A percentile compares a stretch with the other conserved stretches of the same genome.
phyloP scores from a whole-genome alignment of 1,284 basidiomycete species.

The Earliella scabrosa region DNA sequence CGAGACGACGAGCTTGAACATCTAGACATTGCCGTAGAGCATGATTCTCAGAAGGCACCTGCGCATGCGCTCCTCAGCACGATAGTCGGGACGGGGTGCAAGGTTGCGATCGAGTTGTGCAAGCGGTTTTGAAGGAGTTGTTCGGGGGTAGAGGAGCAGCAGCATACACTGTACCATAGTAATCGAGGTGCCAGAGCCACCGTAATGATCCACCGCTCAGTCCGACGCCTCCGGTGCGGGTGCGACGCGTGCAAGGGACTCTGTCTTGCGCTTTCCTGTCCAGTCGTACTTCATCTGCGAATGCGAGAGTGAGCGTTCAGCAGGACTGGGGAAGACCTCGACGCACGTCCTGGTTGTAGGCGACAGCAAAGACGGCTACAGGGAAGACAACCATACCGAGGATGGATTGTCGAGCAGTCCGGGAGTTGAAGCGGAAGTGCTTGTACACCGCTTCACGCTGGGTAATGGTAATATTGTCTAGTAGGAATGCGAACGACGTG shows the following conservation, averaged over 20 bases:
- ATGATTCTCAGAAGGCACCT: constrained; percentile 90
- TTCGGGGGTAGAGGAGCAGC: constrained; percentile 3
- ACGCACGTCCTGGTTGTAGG: constrained; percentile 39
- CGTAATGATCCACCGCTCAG: constrained; percentile 12
- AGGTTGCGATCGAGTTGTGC: constrained; percentile 88
- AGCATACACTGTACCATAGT: constrained; percentile 15
- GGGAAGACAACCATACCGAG: constrained; percentile 53
- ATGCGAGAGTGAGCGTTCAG: neutral
- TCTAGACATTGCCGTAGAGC: constrained; percentile 89
- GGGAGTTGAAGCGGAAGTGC: constrained; percentile 77
- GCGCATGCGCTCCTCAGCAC: constrained; percentile 91
- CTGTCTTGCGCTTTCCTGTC: constrained; percentile 42
- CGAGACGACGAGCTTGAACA: constrained; percentile 96
- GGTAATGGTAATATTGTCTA: neutral
- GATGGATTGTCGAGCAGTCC: constrained; percentile 58
- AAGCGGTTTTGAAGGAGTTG: constrained; percentile 63
- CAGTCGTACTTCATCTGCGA: constrained; percentile 41
- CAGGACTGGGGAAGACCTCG: neutral
- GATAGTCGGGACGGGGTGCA: constrained; percentile 86
- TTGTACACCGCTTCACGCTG: constrained; percentile 83
- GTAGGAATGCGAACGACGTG: constrained; percentile 3
- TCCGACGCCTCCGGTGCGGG: constrained; percentile 23
- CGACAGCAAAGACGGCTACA: constrained; percentile 45
- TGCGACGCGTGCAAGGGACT: constrained; percentile 33
- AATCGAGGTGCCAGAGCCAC: constrained; percentile 3